A percentile compares a stretch with the other conserved stretches of the same genome.
Evolutionary conservation across 208 protist genomes (phyloP).

Genomic region (Trypanosoma platydactyli): DNA sequence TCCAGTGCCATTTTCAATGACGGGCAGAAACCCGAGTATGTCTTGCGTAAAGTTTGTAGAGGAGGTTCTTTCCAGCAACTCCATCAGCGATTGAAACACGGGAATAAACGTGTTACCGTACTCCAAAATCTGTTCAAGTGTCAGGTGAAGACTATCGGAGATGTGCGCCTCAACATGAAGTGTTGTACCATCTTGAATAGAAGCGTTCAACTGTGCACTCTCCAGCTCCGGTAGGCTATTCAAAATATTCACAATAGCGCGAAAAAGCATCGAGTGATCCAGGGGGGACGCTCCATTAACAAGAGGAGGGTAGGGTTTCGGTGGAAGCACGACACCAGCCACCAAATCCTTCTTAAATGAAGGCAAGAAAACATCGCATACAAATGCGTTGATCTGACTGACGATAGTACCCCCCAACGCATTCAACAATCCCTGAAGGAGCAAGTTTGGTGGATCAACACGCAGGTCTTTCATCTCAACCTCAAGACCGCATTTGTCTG

Average conservation of each 20-base stretch:
- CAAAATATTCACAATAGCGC: conserved; percentile 1
- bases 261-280: not conserved
- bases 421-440: not conserved
- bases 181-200: conserved; percentile 10
- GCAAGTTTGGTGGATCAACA: not conserved
- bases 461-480: not conserved
- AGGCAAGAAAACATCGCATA: not conserved
- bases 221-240: not conserved
- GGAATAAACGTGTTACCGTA: not conserved
- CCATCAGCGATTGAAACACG: not conserved
- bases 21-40: not conserved
- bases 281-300: not conserved
- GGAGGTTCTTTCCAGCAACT: not conserved
- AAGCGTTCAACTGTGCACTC: not conserved
- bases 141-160: not conserved
- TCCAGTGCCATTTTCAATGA: not conserved
- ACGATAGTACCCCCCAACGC: not conserved
- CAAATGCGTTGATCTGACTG: not conserved
- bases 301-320: not conserved
- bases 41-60: too few relatives aligned
- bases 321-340: conserved; percentile 1
- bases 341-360: not conserved
- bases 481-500: not conserved
- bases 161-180: conserved; percentile 4
- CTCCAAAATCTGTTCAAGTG: not conserved